These are phyloP conservation scores for Suhomyces anneliseae DNA, from an alignment of 1,139 yeast species.

Conservation along the genomic window DNA sequence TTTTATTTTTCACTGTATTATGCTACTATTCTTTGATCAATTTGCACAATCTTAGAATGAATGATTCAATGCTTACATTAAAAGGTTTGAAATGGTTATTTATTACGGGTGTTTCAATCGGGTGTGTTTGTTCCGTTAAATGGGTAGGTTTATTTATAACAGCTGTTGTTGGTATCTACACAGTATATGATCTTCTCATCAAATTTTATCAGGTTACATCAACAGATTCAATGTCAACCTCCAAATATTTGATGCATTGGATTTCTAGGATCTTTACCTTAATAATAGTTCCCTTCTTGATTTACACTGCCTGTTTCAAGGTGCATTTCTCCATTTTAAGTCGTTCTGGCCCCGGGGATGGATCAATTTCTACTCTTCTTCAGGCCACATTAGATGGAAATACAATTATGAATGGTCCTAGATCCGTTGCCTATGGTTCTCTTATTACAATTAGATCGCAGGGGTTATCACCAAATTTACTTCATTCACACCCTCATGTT, in stretches of 20 bases:
- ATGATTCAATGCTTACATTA: constrained; percentile 39
- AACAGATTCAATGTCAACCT: constrained; percentile 25
- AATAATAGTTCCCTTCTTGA: constrained; percentile 69
- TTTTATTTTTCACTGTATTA: constrained; percentile 66
- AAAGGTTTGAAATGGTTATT: constrained; percentile 58
- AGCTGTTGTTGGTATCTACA: constrained; percentile 80
- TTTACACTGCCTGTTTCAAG: constrained; percentile 73
- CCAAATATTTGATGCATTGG: constrained; percentile 68
- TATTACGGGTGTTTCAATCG: constrained; percentile 77
- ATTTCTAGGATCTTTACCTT: constrained; percentile 59
- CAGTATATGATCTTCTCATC: constrained; percentile 69
- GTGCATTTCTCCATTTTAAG: constrained; percentile 74
- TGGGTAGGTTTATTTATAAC: constrained; percentile 96
- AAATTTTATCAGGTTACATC: constrained; percentile 51
- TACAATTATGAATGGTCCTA: constrained; percentile 55
- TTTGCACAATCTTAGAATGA: constrained; percentile 45
- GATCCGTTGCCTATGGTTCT: constrained; percentile 64
- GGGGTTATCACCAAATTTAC: constrained; percentile 66
- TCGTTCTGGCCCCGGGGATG: constrained; percentile 79
- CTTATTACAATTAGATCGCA: constrained; percentile 67
- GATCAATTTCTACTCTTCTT: constrained; percentile 67
- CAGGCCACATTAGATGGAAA: constrained; percentile 65
- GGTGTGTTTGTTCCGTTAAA: constrained; percentile 90
- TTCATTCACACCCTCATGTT: constrained; percentile 67
- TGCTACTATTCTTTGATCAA: constrained; percentile 59